phyloP scores from a whole-genome alignment of 2,329 filamentous ascomycete species.

The Conoideocrella luteorostrata region DNA sequence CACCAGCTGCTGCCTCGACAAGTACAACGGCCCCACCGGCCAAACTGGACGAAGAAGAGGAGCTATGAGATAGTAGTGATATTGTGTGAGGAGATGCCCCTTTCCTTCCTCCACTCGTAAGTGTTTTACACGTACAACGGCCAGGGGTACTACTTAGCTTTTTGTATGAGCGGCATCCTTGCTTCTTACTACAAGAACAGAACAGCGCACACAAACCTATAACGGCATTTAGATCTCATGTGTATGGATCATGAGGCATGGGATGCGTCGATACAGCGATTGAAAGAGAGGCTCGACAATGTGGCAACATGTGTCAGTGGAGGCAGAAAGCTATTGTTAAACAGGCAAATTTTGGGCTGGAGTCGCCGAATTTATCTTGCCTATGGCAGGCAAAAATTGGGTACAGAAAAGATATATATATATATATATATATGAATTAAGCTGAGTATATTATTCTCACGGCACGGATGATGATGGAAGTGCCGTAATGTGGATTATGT shows the following conservation, averaged over 20 bases:
- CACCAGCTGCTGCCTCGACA: constrained; percentile 15
- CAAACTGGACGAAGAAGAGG: constrained; percentile 31
- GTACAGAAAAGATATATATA: constrained; percentile 5
- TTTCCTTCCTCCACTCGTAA: background rate
- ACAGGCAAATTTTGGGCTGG: constrained; percentile 1
- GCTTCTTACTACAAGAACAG: background rate
- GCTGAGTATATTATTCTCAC: background rate
- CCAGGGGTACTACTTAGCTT: too few species aligned
- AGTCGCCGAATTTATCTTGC: too few species aligned
- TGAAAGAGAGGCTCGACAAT: background rate
- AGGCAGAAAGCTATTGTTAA: constrained; percentile 1
- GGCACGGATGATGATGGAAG: too few species aligned
- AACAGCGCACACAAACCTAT: background rate
- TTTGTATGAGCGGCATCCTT: background rate
- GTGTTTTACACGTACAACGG: background rate
- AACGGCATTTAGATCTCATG: background rate
- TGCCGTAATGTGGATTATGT: too few species aligned
- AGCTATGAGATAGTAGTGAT: constrained; percentile 24
- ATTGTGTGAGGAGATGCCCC: background rate
- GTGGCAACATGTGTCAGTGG: background rate
- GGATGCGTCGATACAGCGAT: background rate
- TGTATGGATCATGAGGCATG: background rate
- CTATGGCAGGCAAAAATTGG: constrained; percentile 1
- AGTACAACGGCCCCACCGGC: constrained; percentile 16
- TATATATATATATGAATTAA: constrained; percentile 1